Base-by-base conservation (phyloP, 2,329 filamentous ascomycete genomes). In the Cyphellophora attinorum region DNA sequence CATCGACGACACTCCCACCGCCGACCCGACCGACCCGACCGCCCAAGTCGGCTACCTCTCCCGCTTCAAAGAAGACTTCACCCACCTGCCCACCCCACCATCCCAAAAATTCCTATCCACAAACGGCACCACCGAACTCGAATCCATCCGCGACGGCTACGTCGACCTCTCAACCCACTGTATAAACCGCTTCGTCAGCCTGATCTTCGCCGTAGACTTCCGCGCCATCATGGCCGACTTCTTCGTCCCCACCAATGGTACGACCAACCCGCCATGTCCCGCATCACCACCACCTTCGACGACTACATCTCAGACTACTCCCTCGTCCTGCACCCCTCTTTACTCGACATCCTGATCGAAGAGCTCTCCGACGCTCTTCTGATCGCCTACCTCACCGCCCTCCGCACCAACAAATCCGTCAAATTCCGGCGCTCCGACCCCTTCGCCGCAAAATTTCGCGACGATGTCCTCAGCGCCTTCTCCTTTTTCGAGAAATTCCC, bases 81-180 rank as follows among this genome's bases (percentile, higher is more conserved):
- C 85, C 54, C 71, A 82, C 2, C 68, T 91, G 19, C 83, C 95
- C 29, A 81, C 84, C 31, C 75, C 82, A 14, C 46, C 46, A n/a
- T 49, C 47, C 2, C 31, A 45, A n/a, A 76, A 78, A 41, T 95
- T 93, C 60, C 70, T 85, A 55, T 76, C 67, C 6, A 65, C 85
- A 46, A 75, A 80, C 34, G 79, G 81, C 31, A 75, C 79, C 19
- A 64, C 68, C 19, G 86, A 95, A 51, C 67, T 93, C 29, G 76
- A 79, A 14, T 62, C 71, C 21, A 72, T 96, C 27, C 81, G 83
- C 31, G 85, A 95, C 58, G 85, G 85, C 46, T 98, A 96, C 59
- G 84, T 98, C 34, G 91, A 98, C 62, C 75, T 95, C 39, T 85
- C 84, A 50, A 94, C 88, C 5, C 86, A 89, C 68, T 95, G 88